Conservation (phyloP, 2,329 filamentous ascomycete genomes). For the Salinomyces thailandicus region DNA sequence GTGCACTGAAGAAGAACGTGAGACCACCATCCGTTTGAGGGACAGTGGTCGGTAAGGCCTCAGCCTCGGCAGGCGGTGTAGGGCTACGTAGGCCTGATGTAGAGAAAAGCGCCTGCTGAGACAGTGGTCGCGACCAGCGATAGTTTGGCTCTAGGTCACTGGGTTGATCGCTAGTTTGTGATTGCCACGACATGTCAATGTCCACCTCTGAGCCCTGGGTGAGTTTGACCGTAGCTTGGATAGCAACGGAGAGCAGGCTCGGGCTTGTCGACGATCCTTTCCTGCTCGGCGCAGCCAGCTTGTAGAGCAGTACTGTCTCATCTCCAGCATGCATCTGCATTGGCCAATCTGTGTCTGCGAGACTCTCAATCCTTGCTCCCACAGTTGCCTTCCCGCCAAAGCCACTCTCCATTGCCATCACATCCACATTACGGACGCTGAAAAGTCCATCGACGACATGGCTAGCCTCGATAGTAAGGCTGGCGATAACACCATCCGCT, state of each 20-base stretch:
- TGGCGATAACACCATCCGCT: constrained; percentile 24
- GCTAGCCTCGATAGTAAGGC: constrained; percentile 21
- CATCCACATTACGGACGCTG: constrained; percentile 48
- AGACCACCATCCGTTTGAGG: constrained; percentile 44
- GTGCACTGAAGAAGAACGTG: constrained; percentile 63
- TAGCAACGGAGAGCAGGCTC: constrained; percentile 9
- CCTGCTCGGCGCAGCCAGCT: constrained; percentile 5
- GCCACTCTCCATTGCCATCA: constrained; percentile 37
- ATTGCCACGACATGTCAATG: constrained; percentile 10
- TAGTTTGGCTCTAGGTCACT: constrained; percentile 7
- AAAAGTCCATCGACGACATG: constrained; percentile 29
- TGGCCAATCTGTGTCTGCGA: constrained; percentile 8
- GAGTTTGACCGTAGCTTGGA: constrained; percentile 13
- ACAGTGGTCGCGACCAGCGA: constrained; percentile 18
- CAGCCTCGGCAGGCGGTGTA: too few species aligned
- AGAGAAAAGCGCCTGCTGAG: neutral
- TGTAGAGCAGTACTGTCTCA: constrained; percentile 65
- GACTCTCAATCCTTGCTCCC: neutral
- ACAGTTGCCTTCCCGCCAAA: constrained; percentile 30
- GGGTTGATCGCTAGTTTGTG: neutral
- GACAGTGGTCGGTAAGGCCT: too few species aligned
- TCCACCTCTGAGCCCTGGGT: constrained; percentile 14
- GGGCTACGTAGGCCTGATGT: too few species aligned
- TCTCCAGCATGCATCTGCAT: constrained; percentile 48
- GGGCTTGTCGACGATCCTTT: neutral